Conservation (phyloP, 805 yeast genomes). For the Wickerhamomyces strasburgensis region DNA sequence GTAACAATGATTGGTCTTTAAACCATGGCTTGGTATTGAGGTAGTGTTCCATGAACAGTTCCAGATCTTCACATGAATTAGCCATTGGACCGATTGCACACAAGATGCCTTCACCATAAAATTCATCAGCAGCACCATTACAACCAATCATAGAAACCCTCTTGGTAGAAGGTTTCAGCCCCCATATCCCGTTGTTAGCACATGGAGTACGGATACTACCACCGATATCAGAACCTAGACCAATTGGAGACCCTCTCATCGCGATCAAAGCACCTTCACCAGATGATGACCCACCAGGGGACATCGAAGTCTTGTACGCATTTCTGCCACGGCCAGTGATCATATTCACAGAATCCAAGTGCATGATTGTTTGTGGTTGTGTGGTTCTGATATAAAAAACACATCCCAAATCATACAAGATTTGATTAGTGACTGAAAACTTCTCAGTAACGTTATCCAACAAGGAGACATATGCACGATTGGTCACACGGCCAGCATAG, state of each 20-base stretch:
- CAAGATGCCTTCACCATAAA: conserved; percentile 47
- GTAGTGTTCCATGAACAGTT: conserved; percentile 56
- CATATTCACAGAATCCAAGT: conserved; percentile 55
- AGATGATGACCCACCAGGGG: conserved; percentile 70
- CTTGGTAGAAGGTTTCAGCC: conserved; percentile 55
- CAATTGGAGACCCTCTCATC: conserved; percentile 53
- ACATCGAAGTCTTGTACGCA: conserved; percentile 48
- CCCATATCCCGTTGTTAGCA: conserved; percentile 54
- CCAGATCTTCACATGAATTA: conserved; percentile 57
- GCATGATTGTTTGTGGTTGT: conserved; percentile 67
- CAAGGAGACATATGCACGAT: conserved; percentile 50
- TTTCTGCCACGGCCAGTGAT: conserved; percentile 54
- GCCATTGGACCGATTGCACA: conserved; percentile 71
- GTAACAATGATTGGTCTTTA: conserved; percentile 21
- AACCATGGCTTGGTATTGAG: conserved; percentile 49
- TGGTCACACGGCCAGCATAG: conserved; percentile 45
- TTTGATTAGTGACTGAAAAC: conserved; percentile 42
- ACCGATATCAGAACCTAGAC: conserved; percentile 66
- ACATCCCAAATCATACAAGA: conserved; percentile 33
- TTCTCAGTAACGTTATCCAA: conserved; percentile 24
- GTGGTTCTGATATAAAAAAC: conserved; percentile 60
- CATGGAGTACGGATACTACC: conserved; percentile 67
- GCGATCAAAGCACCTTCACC: conserved; percentile 65
- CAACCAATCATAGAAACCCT: conserved; percentile 38
- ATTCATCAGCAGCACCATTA: conserved; percentile 11